A percentile compares a stretch with the other conserved stretches of the same genome.
phyloP scores from a whole-genome alignment of 371 early-diverging fungal species.

The Cokeromyces recurvatus region DNA sequence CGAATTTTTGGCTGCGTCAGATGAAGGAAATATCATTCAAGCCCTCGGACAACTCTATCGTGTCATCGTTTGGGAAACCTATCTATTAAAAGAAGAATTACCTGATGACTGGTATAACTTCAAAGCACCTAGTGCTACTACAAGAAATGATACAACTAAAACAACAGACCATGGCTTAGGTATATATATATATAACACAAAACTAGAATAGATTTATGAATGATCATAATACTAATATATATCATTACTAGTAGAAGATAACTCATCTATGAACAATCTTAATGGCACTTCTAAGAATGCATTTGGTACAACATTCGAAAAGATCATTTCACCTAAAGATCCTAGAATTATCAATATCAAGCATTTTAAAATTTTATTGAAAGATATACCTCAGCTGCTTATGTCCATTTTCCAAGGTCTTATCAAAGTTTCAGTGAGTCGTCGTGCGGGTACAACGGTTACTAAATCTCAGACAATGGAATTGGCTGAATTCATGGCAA shows the following conservation, averaged over 20 bases:
- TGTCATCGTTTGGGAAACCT: slow-evolving; percentile 64
- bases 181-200: slow-evolving; percentile 17
- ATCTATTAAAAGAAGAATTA: slow-evolving; percentile 55
- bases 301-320: too few relatives aligned
- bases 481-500: slow-evolving; percentile 49
- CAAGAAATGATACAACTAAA: slow-evolving; percentile 17
- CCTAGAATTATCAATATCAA: slow-evolving; percentile 66
- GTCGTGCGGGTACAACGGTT: slow-evolving; percentile 49
- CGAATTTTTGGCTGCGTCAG: slow-evolving; percentile 50
- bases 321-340: slow-evolving; percentile 33
- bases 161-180: slow-evolving; percentile 34
- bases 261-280: too few relatives aligned
- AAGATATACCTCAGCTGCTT: slow-evolving; percentile 63
- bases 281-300: too few relatives aligned
- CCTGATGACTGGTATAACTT: slow-evolving; percentile 67
- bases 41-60: slow-evolving; percentile 66
- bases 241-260: too few relatives aligned
- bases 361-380: slow-evolving; percentile 59
- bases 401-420: slow-evolving; percentile 69
- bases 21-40: slow-evolving; percentile 49
- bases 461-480: slow-evolving; percentile 59
- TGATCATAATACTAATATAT: too few relatives aligned
- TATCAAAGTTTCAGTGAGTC: slow-evolving; percentile 60
- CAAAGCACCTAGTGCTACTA: slow-evolving; percentile 11
- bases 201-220: too few relatives aligned